Evolutionary conservation across 768 basidiomycete species (phyloP), one percentile per base, ranked within the genome.

Genomic region (Leucocoprinus leucothites): DNA sequence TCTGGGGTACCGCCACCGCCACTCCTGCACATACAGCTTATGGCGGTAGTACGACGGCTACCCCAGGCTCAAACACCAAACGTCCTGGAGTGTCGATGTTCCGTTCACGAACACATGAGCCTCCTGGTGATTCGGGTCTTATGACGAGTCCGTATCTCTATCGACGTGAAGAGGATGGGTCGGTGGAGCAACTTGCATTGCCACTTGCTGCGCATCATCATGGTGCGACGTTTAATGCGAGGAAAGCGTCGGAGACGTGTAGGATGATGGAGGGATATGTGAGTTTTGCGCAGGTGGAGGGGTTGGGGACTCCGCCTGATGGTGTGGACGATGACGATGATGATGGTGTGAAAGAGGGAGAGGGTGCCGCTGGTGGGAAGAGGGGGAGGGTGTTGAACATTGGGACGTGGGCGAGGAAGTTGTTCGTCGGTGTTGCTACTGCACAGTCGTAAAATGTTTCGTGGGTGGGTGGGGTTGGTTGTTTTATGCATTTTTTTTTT

Each of bases 221-320:
- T 3, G 40, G 54, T 3, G 14, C 16, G 1, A 11, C 54, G 41
- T 66, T 66, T 36, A 66, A 66, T 53, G 64, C 56, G 14, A 47
- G 65, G 11, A 61, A 61, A 13, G 65, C 65, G 28, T 61, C 59
- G 42, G 62, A 58, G 45, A 57, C 48, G 47, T 63, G 62, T 51
- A 55, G 63, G 40, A 52, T 50, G 55, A 64, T 66, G 49, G 61
- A 66, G 18, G 65, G 65, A 9, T 64, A 63, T 58, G 62, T 66
- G 16, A 59, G 57, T 40, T 66, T 66, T 57, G 48, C 62, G 36
- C 59, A 41, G 40, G 57, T 66, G 14, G 65, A 66, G 45, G 65
- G 65, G 19, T 35, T 66, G 50, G 65, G 65, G 18, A 60, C 35
- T 3, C 65, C 65, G 0, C 63, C 64, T 3, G 62, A 63, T 21